Conservation (phyloP, 1,284 basidiomycete genomes). For the Mycena citricolor region DNA sequence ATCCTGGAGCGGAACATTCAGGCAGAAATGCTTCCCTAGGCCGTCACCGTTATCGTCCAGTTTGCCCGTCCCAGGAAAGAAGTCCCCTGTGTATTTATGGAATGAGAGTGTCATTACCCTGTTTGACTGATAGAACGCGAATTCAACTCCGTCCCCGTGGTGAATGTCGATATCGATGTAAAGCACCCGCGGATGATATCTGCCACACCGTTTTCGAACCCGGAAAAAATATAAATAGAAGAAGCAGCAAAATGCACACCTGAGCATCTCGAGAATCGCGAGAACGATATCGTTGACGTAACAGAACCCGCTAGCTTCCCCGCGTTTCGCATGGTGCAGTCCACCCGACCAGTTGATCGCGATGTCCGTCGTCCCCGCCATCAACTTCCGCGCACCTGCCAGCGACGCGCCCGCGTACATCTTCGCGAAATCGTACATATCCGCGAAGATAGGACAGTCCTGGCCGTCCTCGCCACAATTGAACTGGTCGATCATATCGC, state of each 20-base stretch:
- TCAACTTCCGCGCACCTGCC: conserved; percentile 85
- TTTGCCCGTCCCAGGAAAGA: conserved; percentile 96
- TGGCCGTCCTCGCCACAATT: conserved; percentile 92
- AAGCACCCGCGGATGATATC: conserved; percentile 87
- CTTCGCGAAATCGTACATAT: conserved; percentile 89
- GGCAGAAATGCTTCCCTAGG: conserved; percentile 90
- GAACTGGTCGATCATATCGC: conserved; percentile 74
- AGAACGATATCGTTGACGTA: conserved; percentile 96
- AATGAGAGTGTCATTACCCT: conserved; percentile 98
- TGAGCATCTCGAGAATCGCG: conserved; percentile 87
- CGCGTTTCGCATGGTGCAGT: conserved; percentile 93
- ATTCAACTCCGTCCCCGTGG: conserved; percentile 95
- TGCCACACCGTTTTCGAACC: too few relatives aligned
- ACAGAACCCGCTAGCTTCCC: conserved; percentile 95
- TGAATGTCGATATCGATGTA: conserved; percentile 99
- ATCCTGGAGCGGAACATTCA: conserved; percentile 95
- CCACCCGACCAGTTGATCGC: conserved; percentile 98
- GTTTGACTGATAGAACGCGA: conserved; percentile 97
- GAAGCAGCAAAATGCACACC: conserved; percentile 51
- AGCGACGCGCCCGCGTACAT: conserved; percentile 92
- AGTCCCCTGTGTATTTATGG: conserved; percentile 98
- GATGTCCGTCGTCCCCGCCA: conserved; percentile 88
- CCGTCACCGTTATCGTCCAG: conserved; percentile 87
- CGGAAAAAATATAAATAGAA: too few relatives aligned
- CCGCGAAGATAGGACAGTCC: conserved; percentile 93